phyloP scores from a whole-genome alignment of 1,139 yeast genomes.

The Sugiyamaella paludigena region DNA sequence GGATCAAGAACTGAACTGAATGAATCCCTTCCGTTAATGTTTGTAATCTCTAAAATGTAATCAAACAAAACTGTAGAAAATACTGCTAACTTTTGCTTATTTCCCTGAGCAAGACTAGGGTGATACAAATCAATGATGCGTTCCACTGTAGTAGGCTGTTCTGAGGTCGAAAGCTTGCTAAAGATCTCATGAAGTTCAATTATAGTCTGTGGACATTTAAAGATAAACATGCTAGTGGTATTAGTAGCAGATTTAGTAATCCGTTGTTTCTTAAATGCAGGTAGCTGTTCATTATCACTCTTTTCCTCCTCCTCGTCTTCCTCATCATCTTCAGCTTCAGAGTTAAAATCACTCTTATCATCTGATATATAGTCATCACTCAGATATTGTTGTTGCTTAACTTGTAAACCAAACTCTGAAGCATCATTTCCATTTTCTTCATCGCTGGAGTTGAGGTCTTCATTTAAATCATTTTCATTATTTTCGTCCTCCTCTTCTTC shows the following conservation, averaged over 20 bases:
- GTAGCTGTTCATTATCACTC: constrained; percentile 38
- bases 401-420: constrained; percentile 26
- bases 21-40: constrained; percentile 22
- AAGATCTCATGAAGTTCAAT: constrained; percentile 49
- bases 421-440: constrained; percentile 26
- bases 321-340: constrained; percentile 25
- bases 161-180: constrained; percentile 41
- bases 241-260: constrained; percentile 4
- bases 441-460: constrained; percentile 16
- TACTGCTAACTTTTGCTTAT: constrained; percentile 67
- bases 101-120: constrained; percentile 77
- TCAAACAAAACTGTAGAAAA: constrained; percentile 59
- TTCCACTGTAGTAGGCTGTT: constrained; percentile 51
- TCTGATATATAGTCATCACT: constrained; percentile 31
- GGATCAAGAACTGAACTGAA: constrained; percentile 42
- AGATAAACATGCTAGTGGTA: not conserved
- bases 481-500: constrained; percentile 40
- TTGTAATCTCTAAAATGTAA: constrained; percentile 21
- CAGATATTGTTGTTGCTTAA: not conserved
- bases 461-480: constrained; percentile 46
- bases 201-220: constrained; percentile 56
- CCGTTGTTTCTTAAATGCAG: not conserved
- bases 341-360: constrained; percentile 36
- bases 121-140: constrained; percentile 61
- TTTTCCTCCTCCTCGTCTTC: constrained; percentile 22